These are phyloP conservation scores for Ceratocystis cubensis DNA, from an alignment of 2,329 filamentous ascomycete species.

Conservation along the genomic window DNA sequence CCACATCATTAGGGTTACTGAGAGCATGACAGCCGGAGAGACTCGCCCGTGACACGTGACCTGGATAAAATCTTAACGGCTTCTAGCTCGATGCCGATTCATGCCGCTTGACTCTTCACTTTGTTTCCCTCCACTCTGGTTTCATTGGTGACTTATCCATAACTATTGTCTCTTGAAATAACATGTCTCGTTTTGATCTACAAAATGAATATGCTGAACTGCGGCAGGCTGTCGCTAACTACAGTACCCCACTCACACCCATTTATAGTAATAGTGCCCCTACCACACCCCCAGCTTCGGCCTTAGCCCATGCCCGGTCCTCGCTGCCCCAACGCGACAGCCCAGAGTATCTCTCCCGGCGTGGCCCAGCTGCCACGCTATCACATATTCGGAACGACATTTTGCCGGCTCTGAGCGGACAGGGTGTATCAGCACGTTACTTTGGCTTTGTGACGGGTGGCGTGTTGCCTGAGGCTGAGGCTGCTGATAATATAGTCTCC, in stretches of 20 bases:
- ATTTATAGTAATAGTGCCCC: neutral
- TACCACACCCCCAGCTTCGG: neutral
- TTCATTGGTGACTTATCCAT: neutral
- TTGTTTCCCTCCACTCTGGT: too few relatives aligned
- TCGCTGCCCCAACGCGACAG: neutral
- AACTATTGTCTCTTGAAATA: neutral
- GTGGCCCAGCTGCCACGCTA: slow-evolving; percentile 3
- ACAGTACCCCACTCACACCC: neutral
- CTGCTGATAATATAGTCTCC: slow-evolving; percentile 75
- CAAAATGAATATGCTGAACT: slow-evolving; percentile 14
- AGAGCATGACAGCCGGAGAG: too few relatives aligned
- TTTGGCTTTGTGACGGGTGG: slow-evolving; percentile 86
- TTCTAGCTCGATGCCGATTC: too few relatives aligned
- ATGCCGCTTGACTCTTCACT: too few relatives aligned
- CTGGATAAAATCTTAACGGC: too few relatives aligned
- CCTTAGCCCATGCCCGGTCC: slow-evolving; percentile 6
- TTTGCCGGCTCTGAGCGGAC: slow-evolving; percentile 51
- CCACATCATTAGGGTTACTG: too few relatives aligned
- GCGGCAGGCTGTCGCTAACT: neutral
- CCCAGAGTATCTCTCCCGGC: neutral
- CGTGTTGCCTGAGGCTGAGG: slow-evolving; percentile 61
- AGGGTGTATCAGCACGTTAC: slow-evolving; percentile 55
- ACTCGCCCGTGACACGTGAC: too few relatives aligned
- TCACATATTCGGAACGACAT: slow-evolving; percentile 36
- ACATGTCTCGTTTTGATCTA: slow-evolving; percentile 9